phyloP scores from a whole-genome alignment of 2,329 filamentous ascomycete species.

The Bipolaris victoriae region DNA sequence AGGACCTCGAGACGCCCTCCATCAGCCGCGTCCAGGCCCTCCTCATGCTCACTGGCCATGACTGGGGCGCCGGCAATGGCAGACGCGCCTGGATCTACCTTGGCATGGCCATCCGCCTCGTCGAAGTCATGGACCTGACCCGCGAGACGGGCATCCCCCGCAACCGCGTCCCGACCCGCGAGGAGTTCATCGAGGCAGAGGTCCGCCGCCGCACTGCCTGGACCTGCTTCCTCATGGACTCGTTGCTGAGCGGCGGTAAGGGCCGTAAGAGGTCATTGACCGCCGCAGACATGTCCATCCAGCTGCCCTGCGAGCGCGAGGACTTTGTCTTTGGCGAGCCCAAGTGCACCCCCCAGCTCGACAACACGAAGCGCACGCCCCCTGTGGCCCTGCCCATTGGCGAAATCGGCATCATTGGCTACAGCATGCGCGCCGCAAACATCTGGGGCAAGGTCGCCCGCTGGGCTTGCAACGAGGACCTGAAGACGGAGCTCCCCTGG shows the following conservation, averaged over 20 bases:
- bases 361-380: constrained; percentile 41
- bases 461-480: constrained; percentile 48
- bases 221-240: constrained; percentile 54
- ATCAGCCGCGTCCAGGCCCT: constrained; percentile 50
- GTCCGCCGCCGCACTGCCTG: constrained; percentile 50
- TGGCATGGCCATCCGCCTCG: constrained; percentile 51
- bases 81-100: constrained; percentile 51
- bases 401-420: constrained; percentile 48
- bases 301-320: constrained; percentile 50
- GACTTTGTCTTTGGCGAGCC: constrained; percentile 50
- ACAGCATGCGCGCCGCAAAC: constrained; percentile 49
- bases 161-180: constrained; percentile 42
- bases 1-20: constrained; percentile 49
- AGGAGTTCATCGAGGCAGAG: constrained; percentile 52
- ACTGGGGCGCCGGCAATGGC: constrained; percentile 55
- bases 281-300: constrained; percentile 47
- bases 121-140: constrained; percentile 51
- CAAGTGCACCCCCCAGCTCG: constrained; percentile 44
- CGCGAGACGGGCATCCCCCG: constrained; percentile 43
- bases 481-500: constrained; percentile 49
- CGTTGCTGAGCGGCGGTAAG: constrained; percentile 50
- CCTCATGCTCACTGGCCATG: constrained; percentile 54
- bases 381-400: constrained; percentile 36
- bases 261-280: constrained; percentile 47
- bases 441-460: constrained; percentile 52